Base-by-base conservation (phyloP, 768 basidiomycete species). In the Wakefieldia striispora region DNA sequence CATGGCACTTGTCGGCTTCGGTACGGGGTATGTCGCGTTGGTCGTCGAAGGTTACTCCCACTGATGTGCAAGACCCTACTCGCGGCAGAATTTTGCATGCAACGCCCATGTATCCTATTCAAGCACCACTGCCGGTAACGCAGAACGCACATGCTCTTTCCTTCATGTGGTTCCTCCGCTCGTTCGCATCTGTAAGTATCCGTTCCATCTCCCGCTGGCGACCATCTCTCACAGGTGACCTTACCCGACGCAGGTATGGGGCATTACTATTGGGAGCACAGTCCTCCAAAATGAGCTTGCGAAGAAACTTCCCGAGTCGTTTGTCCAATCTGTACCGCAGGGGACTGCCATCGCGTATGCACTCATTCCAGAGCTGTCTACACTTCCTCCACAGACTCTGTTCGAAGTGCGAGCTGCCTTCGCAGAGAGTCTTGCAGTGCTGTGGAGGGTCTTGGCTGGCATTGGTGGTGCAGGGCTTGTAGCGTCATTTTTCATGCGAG, bases 201-300 rank as follows among this genome's bases (percentile, higher is more conserved):
- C 8, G 3, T 8, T 26, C n/a, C 36, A 21, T 19, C 14, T 21
- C 23, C 39, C 19, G 12, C 10, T 27, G 27, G 8, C 10, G 13
- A 3, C 10, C 11, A 12, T 40, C 14, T 40, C 6, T 31, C 12
- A 23, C 7, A 20, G 16, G 5, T 3, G 3, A 3, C 5, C 11
- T 33, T n/a, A 4, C 29, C 9, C 7, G 10, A 31, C 1, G 3
- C 61, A 81, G 72, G 67, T 69, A 4, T 78, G 78, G 74, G 81
- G 81, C 3, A 64, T 81, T 43, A 68, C 74, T 0, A 70, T 83
- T 45, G 74, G 75, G 3, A 67, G 70, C 13, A 72, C 75, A 0
- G 69, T 82, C 36, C 66, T 83, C 1, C 76, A 78, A 53, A 83
- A 80, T 59, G 50, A 74, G 45, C 72, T 84, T 8, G 59, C 59